Base-by-base conservation (phyloP, 345 rosid genomes). In the Moricandia arvensis region DNA sequence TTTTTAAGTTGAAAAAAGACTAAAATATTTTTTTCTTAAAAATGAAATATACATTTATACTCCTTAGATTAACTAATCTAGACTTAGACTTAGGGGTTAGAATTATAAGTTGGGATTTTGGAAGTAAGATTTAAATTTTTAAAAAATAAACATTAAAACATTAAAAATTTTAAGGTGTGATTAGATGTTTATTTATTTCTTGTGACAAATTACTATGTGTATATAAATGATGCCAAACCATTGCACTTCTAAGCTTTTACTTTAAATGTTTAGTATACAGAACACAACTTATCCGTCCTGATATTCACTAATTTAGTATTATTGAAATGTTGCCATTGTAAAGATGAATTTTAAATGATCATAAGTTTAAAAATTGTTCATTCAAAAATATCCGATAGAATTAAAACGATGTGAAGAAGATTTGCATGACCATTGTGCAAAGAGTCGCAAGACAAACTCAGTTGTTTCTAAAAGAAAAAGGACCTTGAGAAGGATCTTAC, bases 201-300 rank as follows among this genome's bases (percentile, higher is more conserved):
- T 71, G 33, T 43, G 3, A 15, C 54, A 71, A 71, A 77, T 24
- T 77, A 57, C 72, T 77, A 37, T 33, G 31, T 58, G 34, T 57
- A 58, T 55, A n/a, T 2, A 43, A 64, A 59, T 65, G 68, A 71
- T 77, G 68, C 74, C 72, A 65, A 77, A 70, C 57, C 65, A 71
- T 76, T 69, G 58, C 59, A 38, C 30, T 61, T 17, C 4, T 60
- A 41, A 69, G 8, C 45, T 38, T 4, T 37, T 29, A 69, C 27
- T 38, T 30, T 43, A 13, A 29, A 29, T 62, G 43, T 16, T 35
- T 47, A 24, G 15, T 34, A 26, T 59, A 66, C 11, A 49, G 47
- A 43, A 35, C 45, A 57, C 57, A 64, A 29, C 33, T 41, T 55
- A 7, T 58, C 7, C 43, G 24, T 53, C 30, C 54, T 27, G 8